Percentiles rank a stretch among this genome's conserved stretches.
Conservation (phyloP, 768 basidiomycete genomes). For the Boletus rubescentipes region DNA sequence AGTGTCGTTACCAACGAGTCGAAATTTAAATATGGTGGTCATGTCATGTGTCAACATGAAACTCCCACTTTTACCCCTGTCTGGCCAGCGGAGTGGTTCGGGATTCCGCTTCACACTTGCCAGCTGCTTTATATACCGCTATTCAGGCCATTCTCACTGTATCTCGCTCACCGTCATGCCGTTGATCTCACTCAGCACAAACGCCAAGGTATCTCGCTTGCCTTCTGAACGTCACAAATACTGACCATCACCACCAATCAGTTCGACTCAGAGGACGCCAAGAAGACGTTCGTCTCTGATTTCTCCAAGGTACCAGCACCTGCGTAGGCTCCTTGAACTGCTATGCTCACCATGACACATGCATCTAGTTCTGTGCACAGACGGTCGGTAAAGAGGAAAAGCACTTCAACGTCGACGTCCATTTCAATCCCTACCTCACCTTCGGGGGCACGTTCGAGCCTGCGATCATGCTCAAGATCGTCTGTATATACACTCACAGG, state of each 20-base stretch:
- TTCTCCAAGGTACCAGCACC: conserved; percentile 51
- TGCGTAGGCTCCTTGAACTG: background rate
- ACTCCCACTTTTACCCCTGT: background rate
- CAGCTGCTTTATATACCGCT: too few species aligned
- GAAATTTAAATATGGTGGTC: background rate
- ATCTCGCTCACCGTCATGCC: conserved; percentile 31
- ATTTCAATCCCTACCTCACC: conserved; percentile 57
- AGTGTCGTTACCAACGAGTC: too few species aligned
- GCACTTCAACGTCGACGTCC: conserved; percentile 54
- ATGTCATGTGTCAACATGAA: background rate
- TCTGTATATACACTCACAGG: conserved; percentile 33
- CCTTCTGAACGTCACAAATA: background rate
- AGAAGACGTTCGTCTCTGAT: conserved; percentile 41
- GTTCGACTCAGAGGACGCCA: conserved; percentile 26
- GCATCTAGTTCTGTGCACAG: conserved; percentile 48
- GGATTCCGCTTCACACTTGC: background rate
- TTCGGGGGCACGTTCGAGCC: conserved; percentile 67
- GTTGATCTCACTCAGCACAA: conserved; percentile 38
- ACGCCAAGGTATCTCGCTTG: conserved; percentile 30
- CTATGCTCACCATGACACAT: background rate
- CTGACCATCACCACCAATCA: background rate
- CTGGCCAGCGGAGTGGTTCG: background rate
- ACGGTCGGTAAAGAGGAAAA: conserved; percentile 54
- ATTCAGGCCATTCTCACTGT: too few species aligned
- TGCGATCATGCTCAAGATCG: conserved; percentile 57